Percentiles rank a stretch among this genome's conserved stretches.
These are phyloP conservation scores for Pythium sp. DNA, from an alignment of 352 stramenopile genomes.

Conservation along the genomic window DNA sequence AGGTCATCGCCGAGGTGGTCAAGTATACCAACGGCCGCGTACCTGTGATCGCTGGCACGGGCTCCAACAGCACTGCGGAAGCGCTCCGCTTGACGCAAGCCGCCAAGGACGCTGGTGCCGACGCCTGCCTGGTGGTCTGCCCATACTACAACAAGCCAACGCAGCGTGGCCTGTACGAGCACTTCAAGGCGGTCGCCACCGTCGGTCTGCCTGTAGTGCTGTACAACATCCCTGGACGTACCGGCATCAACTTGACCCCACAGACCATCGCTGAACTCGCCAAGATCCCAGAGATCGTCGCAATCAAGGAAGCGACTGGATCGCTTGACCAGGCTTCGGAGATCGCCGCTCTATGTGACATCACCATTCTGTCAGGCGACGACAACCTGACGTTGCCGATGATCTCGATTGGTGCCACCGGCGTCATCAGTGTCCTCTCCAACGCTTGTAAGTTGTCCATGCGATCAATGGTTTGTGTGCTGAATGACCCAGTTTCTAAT, in stretches of 20 bases:
- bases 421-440: conserved; percentile 90
- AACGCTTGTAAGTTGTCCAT: conserved; percentile 64
- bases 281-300: conserved; percentile 95
- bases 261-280: conserved; percentile 92
- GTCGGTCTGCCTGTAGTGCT: conserved; percentile 93
- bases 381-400: conserved; percentile 90
- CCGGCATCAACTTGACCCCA: conserved; percentile 93
- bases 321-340: conserved; percentile 88
- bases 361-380: conserved; percentile 90
- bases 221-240: conserved; percentile 98
- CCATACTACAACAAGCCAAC: conserved; percentile 99
- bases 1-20: conserved; percentile 91
- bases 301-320: conserved; percentile 97
- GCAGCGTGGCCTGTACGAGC: conserved; percentile 92
- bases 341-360: conserved; percentile 87
- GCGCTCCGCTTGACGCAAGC: conserved; percentile 83
- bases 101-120: conserved; percentile 91
- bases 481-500: background rate
- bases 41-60: conserved; percentile 94
- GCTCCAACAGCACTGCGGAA: conserved; percentile 92
- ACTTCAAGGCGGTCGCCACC: conserved; percentile 90
- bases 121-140: conserved; percentile 95
- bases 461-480: background rate
- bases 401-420: conserved; percentile 86
- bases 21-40: conserved; percentile 79